Evolutionary conservation across 257 asterid genomes (phyloP), one percentile per base, ranked within the genome.

Genomic region (Leptodermis oblonga): DNA sequence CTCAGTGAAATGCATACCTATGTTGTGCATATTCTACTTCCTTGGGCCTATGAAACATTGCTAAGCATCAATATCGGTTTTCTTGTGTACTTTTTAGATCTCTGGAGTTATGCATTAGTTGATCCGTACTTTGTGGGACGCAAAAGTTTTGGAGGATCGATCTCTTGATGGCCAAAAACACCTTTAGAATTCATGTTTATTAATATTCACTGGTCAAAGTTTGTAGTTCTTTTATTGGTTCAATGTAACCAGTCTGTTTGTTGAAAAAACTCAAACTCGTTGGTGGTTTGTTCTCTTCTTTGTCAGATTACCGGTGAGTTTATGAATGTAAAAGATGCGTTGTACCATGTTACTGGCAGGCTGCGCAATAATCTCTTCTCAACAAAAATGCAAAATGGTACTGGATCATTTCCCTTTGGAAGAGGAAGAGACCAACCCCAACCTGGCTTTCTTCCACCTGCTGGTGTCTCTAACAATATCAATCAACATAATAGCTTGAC

Each of bases 301-400:
- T 59, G 75, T 63, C 78, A 89, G 96, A 87, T 89, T 70, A 87
- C 78, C 10, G 97, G 97, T 70, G 92, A 86, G 76, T 60, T 84
- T 48, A 74, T 48, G 71, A 86, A 84, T 70, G 92, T 88, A 59
- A 86, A 68, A 79, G 78, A 78, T 82, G 97, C 96, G 74, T 77
- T 90, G 49, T 75, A 73, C 77, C 83, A 74, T 74, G 92, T 86
- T 73, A 86, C 88, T 48, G 67, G 84, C 68, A 84, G 81, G 77
- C 74, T 90, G 79, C 88, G 96, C 58, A 84, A 84, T 56, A 70
- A 85, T 64, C 70, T 82, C 34, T 77, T 77, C 66, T 64, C 87
- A 59, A 64, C 45, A 30, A 83, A 76, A 70, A 70, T 65, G 67
- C 68, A 73, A 56, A 82, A 75, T 72, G 62, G 59, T 79, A 55